Conservation (phyloP, 345 rosid species). For the Eucalyptus brandiana region DNA sequence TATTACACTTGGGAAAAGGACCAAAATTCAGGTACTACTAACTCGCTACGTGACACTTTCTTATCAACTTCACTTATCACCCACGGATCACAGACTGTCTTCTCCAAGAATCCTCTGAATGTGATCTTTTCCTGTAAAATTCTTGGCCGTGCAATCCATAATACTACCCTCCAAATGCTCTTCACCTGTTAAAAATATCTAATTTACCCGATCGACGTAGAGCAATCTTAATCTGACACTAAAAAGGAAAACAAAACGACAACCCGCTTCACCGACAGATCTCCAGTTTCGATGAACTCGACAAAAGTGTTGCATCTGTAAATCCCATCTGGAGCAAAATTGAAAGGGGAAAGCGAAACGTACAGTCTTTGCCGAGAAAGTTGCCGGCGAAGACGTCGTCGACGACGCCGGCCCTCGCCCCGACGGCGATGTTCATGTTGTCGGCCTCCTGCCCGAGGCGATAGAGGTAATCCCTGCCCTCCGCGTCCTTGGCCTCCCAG, state of each 20-base stretch:
- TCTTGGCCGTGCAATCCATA: not conserved
- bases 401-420: conserved; percentile 70
- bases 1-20: not conserved
- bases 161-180: not conserved
- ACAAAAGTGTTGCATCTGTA: not conserved
- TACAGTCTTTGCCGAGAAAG: conserved; percentile 89
- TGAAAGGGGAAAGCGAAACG: not conserved
- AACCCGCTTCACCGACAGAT: not conserved
- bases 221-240: not conserved
- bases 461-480: conserved; percentile 74
- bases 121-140: not conserved
- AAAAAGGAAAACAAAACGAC: not conserved
- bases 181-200: not conserved
- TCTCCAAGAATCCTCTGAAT: not conserved
- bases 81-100: not conserved
- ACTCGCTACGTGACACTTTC: not conserved
- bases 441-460: conserved; percentile 83
- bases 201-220: not conserved
- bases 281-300: not conserved
- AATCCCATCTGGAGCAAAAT: not conserved
- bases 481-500: conserved; percentile 75
- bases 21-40: not conserved
- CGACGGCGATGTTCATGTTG: conserved; percentile 79
- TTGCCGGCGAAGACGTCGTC: conserved; percentile 76
- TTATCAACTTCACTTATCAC: not conserved